Percentiles rank a stretch among this genome's conserved stretches.
Evolutionary conservation across 2,329 filamentous ascomycete species (phyloP).

Genomic region (Nemania sp.): DNA sequence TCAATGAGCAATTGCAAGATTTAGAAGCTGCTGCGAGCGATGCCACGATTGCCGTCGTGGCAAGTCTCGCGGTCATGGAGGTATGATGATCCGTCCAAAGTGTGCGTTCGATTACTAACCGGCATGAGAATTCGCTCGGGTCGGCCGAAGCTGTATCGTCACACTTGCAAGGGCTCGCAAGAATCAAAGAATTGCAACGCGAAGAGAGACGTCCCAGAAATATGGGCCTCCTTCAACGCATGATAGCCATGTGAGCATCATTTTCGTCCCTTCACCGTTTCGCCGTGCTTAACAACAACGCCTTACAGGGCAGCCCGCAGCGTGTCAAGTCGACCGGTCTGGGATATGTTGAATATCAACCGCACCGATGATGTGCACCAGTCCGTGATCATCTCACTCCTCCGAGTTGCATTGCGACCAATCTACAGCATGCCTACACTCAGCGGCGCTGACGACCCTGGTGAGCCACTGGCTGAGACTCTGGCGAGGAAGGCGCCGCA

Average conservation of each 20-base stretch:
- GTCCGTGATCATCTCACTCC: conserved; percentile 51
- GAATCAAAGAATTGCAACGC: conserved; percentile 40
- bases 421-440: conserved; percentile 40
- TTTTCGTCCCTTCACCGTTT: not conserved
- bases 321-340: conserved; percentile 45
- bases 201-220: conserved; percentile 36
- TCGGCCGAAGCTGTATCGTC: conserved; percentile 50
- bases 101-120: conserved; percentile 15
- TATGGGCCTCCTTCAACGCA: conserved; percentile 47
- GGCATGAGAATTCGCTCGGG: conserved; percentile 47
- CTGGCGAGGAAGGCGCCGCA: conserved; percentile 36
- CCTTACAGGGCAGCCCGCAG: conserved; percentile 46
- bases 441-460: conserved; percentile 32
- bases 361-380: conserved; percentile 48
- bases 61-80: conserved; percentile 50
- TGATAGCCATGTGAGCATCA: conserved; percentile 48
- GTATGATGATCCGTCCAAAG: conserved; percentile 35
- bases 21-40: conserved; percentile 46
- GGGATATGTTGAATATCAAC: conserved; percentile 45
- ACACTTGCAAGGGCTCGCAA: conserved; percentile 47
- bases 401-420: conserved; percentile 51
- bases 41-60: conserved; percentile 50
- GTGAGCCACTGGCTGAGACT: conserved; percentile 37
- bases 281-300: conserved; percentile 27
- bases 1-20: conserved; percentile 48